These are phyloP conservation scores for Sungouiella thailandica DNA, from an alignment of 805 yeast species.

Conservation along the genomic window DNA sequence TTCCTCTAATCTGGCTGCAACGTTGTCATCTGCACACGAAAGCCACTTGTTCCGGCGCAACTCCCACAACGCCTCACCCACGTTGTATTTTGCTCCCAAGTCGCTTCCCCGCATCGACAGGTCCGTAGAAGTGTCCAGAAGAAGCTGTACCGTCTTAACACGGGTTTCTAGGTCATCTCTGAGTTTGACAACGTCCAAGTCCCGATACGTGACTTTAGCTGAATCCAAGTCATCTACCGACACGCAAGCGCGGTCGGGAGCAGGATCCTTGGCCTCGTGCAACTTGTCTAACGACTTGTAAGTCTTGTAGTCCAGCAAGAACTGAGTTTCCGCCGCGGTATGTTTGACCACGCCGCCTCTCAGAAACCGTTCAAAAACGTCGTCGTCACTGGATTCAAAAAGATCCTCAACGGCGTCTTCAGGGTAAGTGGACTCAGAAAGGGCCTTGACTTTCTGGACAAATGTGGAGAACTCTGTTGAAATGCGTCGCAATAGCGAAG, in stretches of 20 bases:
- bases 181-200: conserved; percentile 1
- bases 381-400: conserved; percentile 39
- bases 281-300: conserved; percentile 29
- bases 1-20: conserved; percentile 8
- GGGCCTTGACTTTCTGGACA: conserved; percentile 28
- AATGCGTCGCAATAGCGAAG: conserved; percentile 32
- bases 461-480: conserved; percentile 35
- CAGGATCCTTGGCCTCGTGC: conserved; percentile 18
- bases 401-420: conserved; percentile 46
- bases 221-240: not conserved
- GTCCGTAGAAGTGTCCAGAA: conserved; percentile 1
- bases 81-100: conserved; percentile 10
- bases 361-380: conserved; percentile 22
- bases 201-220: not conserved
- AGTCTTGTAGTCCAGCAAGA: conserved; percentile 28
- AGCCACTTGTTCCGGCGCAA: conserved; percentile 67
- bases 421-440: conserved; percentile 46
- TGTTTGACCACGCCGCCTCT: conserved; percentile 11
- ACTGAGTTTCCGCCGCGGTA: conserved; percentile 26
- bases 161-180: conserved; percentile 1
- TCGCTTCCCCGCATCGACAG: not conserved
- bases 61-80: conserved; percentile 67
- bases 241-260: not conserved
- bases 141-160: not conserved
- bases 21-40: conserved; percentile 20